Base-by-base conservation (phyloP, 2,329 filamentous ascomycete species). In the Penicillium sp. region DNA sequence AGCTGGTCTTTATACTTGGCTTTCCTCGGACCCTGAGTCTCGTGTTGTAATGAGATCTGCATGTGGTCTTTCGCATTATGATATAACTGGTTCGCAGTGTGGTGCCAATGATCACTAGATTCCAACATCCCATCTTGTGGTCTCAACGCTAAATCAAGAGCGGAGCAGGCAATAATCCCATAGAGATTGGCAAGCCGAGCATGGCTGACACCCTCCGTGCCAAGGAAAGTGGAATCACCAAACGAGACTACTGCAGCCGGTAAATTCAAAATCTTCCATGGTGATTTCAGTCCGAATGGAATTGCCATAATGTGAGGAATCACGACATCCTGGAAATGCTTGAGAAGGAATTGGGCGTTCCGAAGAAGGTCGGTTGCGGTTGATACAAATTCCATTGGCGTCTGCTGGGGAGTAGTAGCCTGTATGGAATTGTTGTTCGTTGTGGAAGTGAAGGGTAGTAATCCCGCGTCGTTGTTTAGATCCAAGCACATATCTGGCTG, bases 1-100 rank as follows among this genome's bases (percentile, higher is more conserved):
- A 75, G 56, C 51, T 74, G 73, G 22, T 76, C 72, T 53, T 76
- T 76, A 27, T 75, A 76, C 57, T 75, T 76, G 5, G 72, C 71
- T 49, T 70, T 70, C 29, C 65, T 65, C 10, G 67, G 60, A 1
- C 68, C 66, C 8, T 63, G 56, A 0, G 65, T 68, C 50, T 75
- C 73, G 5, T 63, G 45, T 26, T 68, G 64, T 13, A 75, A 35
- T 4, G 71, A 74, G 14, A 57, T 57, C 44, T 72, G 67, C 54
- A 74, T 68, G 51, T 71, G 65, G 33, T 68, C 65, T 54, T 67
- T 72, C 1, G 72, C 72, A 39, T 70, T 55, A 14, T 65, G 58
- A 27, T 71, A 68, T 21, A 67, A 60, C 24, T 67, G 61, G 4
- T 64, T 64, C 1, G 69, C 63, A 22, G 68, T 45, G 13, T 59